Percentiles rank a stretch among this genome's conserved stretches.
Evolutionary conservation across 768 basidiomycete species (phyloP).

Genomic region (Suillus variegatus): DNA sequence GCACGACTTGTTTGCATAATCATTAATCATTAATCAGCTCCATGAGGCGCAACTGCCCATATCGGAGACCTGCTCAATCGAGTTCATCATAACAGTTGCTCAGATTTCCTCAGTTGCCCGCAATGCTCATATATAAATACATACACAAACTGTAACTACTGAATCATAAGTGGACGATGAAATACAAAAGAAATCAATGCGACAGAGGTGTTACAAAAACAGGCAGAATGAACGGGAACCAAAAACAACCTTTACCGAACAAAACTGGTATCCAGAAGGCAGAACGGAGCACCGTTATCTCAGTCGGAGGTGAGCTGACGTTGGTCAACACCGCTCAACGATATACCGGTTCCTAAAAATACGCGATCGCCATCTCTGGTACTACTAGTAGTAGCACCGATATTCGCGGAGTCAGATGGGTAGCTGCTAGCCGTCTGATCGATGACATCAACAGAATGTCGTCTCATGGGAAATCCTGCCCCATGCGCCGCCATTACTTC

Average conservation of each 20-base stretch:
- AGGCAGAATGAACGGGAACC: too few relatives aligned
- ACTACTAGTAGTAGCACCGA: background rate
- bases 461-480: conserved; percentile 28
- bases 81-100: background rate
- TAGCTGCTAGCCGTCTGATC: conserved; percentile 8
- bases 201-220: background rate
- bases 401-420: background rate
- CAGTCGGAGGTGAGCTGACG: background rate
- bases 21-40: background rate
- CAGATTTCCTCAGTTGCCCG: background rate
- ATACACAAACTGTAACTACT: background rate
- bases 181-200: background rate
- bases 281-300: background rate
- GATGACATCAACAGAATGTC: conserved; percentile 31
- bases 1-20: background rate
- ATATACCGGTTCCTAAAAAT: background rate
- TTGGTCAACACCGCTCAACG: conserved; percentile 1
- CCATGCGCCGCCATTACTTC: conserved; percentile 30
- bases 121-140: background rate
- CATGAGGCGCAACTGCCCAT: background rate
- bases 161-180: background rate
- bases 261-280: background rate
- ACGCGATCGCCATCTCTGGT: background rate
- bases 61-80: background rate
- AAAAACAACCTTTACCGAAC: background rate